A percentile compares a stretch with the other conserved stretches of the same genome.
phyloP scores from a whole-genome alignment of 225 moss, liverwort and hornwort genomes.

The Polytrichum formosum region DNA sequence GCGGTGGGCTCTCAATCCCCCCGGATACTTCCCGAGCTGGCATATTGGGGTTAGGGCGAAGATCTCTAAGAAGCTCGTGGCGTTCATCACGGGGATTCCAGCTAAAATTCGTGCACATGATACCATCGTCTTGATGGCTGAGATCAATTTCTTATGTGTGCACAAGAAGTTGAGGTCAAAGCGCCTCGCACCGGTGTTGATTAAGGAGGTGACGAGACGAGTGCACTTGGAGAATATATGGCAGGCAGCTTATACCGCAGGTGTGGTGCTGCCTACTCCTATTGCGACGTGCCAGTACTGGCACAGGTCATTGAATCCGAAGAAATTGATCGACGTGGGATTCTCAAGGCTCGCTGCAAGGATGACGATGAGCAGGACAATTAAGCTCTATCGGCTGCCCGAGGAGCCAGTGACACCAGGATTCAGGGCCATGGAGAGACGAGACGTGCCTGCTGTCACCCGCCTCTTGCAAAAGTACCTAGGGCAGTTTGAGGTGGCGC shows the following conservation, averaged over 20 bases:
- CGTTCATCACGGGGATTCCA: conserved; percentile 91
- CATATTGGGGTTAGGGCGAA: conserved; percentile 91
- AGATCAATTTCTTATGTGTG: conserved; percentile 93
- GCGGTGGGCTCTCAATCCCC: conserved; percentile 90
- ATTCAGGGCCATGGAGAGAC: conserved; percentile 81
- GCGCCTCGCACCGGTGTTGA: conserved; percentile 87
- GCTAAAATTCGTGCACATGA: conserved; percentile 74
- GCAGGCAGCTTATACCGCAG: conserved; percentile 98
- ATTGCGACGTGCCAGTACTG: conserved; percentile 98
- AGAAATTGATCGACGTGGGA: conserved; percentile 93
- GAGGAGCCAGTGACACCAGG: conserved; percentile 80
- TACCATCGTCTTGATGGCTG: conserved; percentile 70
- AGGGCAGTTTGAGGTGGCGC: conserved; percentile 71
- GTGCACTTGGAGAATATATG: conserved; percentile 90
- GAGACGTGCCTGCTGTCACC: conserved; percentile 74
- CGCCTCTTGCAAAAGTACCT: conserved; percentile 65
- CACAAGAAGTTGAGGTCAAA: conserved; percentile 96
- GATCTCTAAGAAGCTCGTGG: conserved; percentile 87
- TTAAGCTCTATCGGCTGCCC: conserved; percentile 79
- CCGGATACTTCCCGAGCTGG: conserved; percentile 87
- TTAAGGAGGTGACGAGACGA: conserved; percentile 89
- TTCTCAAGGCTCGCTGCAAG: conserved; percentile 88
- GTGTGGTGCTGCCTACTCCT: conserved; percentile 89
- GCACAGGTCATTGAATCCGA: conserved; percentile 94
- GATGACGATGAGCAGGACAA: conserved; percentile 97